These are phyloP conservation scores for Sordaria brevicollis DNA, from an alignment of 495 filamentous ascomycete species.

Conservation along the genomic window DNA sequence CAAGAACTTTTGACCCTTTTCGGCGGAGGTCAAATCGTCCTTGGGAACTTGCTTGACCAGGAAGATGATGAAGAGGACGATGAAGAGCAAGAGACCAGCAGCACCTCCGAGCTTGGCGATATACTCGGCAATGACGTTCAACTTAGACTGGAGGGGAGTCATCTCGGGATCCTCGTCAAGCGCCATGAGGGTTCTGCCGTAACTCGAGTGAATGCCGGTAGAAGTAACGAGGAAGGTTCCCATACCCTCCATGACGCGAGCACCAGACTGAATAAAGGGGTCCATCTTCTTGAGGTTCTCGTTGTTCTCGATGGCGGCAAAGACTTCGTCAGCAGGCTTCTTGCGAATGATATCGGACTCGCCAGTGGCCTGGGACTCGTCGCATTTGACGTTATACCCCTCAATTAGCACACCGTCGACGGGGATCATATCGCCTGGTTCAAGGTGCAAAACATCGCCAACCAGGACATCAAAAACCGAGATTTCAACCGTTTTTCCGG, in stretches of 20 bases:
- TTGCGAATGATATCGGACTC: constrained; percentile 78
- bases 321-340: constrained; percentile 65
- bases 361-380: constrained; percentile 76
- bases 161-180: constrained; percentile 82
- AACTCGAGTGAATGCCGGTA: constrained; percentile 76
- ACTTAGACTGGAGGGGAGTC: constrained; percentile 87
- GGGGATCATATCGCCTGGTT: constrained; percentile 66
- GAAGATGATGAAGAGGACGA: constrained; percentile 91
- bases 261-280: constrained; percentile 87
- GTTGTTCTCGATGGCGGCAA: constrained; percentile 62
- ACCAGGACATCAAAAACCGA: constrained; percentile 64
- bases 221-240: constrained; percentile 81
- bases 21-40: constrained; percentile 41
- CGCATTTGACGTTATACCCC: constrained; percentile 67
- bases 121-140: constrained; percentile 82
- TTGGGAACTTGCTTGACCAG: constrained; percentile 48
- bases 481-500: constrained; percentile 60
- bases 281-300: constrained; percentile 75
- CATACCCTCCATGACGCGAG: constrained; percentile 85
- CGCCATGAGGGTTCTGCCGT: constrained; percentile 91
- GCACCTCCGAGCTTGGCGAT: constrained; percentile 88
- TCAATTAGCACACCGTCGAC: constrained; percentile 66
- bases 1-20: constrained; percentile 82
- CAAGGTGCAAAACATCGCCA: constrained; percentile 63
- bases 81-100: constrained; percentile 73